phyloP scores from a whole-genome alignment of 2,329 filamentous ascomycete genomes.

The Fusarium haematococcum region DNA sequence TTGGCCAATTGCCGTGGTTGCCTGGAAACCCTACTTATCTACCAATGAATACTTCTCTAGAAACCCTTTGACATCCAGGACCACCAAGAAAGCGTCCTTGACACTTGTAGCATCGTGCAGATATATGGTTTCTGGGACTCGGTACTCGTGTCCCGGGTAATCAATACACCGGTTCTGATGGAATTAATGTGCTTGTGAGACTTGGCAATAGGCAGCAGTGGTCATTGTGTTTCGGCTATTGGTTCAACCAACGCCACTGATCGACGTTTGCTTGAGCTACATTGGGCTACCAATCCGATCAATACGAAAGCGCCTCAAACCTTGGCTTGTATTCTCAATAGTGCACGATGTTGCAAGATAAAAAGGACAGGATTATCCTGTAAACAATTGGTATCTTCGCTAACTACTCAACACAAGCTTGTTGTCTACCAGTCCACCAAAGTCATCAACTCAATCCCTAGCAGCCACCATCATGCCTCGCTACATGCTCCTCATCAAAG shows the following conservation, averaged over 20 bases:
- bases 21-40: neutral
- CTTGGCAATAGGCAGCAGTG: neutral
- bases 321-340: neutral
- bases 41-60: neutral
- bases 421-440: neutral
- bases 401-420: neutral
- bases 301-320: neutral
- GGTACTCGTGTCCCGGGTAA: neutral
- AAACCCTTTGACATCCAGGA: neutral
- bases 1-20: neutral
- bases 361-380: neutral
- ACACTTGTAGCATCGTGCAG: neutral
- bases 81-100: neutral
- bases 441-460: neutral
- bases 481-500: slow-evolving; percentile 48
- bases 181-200: neutral
- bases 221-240: neutral
- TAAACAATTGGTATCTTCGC: neutral
- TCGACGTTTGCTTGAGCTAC: neutral
- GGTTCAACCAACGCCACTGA: neutral
- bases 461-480: slow-evolving; percentile 39
- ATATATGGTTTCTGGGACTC: neutral
- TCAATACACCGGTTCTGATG: neutral
- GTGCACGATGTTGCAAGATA: neutral
- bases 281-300: neutral